Base-by-base conservation (phyloP, 1,284 basidiomycete genomes). In the Marasmius tenuissimus region DNA sequence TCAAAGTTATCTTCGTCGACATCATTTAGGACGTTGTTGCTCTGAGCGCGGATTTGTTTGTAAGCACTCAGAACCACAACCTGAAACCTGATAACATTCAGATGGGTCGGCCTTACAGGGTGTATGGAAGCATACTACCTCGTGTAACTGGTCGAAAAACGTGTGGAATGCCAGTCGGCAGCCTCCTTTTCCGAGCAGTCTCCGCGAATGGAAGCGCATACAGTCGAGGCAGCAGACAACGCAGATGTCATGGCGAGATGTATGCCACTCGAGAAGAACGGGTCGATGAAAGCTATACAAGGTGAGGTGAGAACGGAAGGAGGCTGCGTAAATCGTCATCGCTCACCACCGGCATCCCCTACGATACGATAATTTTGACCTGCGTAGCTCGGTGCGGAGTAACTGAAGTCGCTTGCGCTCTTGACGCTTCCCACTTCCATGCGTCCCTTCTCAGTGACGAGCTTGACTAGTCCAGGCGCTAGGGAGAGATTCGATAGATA, bases 11-110 rank as follows among this genome's bases (percentile, higher is more conserved):
- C 83, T 68, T 88, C 85, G 58, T 84, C 80, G 40, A 89, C 77
- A 65, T 89, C 87, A 1, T 79, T 81, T 33, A 90, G 77, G 16
- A 88, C 78, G 63, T 82, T 78, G n/a, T 72, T 72, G 27, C 75
- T 77, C 68, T 89, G 86, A 1, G 85, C 78, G 11, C 84, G 81
- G 56, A 90, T 88, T 69, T 90, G 88, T 72, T 88, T 88, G 73
- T 90, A 90, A 67, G 87, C 87, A 64, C 86, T 86, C 33, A 89
- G 73, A n/a, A 90, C 88, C n/a, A 90, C 87, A 20, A 90, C 78
- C 66, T 88, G 80, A 69, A 90, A 90, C 63, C 86, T 89, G 61
- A 4, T 55, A 22, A 20, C 55, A 22, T 53, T 65, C 45, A 70
- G 58, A 47, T 38, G 42, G 18, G 42, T 63, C 57, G 40, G 40